phyloP scores from a whole-genome alignment of 345 rosid genomes.

The Acer campestre region DNA sequence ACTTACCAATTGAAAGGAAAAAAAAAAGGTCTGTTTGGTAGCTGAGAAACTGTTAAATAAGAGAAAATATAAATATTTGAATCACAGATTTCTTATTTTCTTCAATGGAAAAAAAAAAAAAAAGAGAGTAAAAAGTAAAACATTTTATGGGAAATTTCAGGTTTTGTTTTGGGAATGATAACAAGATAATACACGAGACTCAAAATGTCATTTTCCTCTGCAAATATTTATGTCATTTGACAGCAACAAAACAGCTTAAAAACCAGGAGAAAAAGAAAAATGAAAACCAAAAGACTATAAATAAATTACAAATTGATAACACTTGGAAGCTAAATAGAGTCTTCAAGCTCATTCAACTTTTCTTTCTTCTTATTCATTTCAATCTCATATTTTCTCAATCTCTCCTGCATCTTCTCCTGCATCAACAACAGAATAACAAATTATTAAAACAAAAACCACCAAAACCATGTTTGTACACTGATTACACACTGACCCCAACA shows the following conservation, averaged over 20 bases:
- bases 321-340: slow-evolving; percentile 34
- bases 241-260: not conserved
- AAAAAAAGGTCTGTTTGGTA: not conserved
- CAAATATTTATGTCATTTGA: not conserved
- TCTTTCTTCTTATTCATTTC: slow-evolving; percentile 57
- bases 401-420: slow-evolving; percentile 83
- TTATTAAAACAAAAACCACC: too few species aligned
- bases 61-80: not conserved
- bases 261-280: too few species aligned
- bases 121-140: too few species aligned
- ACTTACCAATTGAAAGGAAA: not conserved
- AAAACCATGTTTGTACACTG: too few species aligned
- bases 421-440: not conserved
- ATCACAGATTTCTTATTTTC: not conserved
- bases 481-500: not conserved
- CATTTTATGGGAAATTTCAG: not conserved
- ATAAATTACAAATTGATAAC: not conserved
- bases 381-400: slow-evolving; percentile 62
- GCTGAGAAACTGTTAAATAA: not conserved
- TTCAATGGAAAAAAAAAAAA: not conserved
- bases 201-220: slow-evolving; percentile 1
- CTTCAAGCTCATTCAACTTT: slow-evolving; percentile 52
- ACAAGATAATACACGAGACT: not conserved
- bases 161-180: not conserved
- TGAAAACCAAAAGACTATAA: not conserved